A percentile compares a stretch with the other conserved stretches of the same genome.
phyloP scores from a whole-genome alignment of 139 green algal species.

The Chlamydomonas urium region DNA sequence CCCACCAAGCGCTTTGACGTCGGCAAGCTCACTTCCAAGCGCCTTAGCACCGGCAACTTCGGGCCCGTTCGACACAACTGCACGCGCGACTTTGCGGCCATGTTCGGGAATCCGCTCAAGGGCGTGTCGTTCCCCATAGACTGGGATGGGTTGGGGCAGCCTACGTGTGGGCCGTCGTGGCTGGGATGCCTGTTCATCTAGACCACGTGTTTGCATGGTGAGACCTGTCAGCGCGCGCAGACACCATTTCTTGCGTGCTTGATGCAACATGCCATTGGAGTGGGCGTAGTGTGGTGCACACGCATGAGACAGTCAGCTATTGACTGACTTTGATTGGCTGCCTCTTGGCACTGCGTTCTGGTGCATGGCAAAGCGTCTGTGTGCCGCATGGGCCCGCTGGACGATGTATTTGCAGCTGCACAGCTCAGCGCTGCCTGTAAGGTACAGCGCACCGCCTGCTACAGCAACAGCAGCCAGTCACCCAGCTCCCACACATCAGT shows the following conservation, averaged over 20 bases:
- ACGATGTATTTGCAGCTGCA: neutral
- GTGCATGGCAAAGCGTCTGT: neutral
- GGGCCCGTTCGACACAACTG: conserved; percentile 7
- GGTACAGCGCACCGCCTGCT: neutral
- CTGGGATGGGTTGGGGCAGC: conserved; percentile 1
- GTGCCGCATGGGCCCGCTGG: no score
- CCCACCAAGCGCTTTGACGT: conserved; percentile 30
- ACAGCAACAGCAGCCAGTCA: neutral
- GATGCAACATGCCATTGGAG: no score
- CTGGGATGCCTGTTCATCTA: conserved; percentile 28
- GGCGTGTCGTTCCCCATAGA: conserved; percentile 12
- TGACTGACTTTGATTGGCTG: no score
- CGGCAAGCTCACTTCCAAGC: conserved; percentile 18
- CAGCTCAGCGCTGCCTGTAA: neutral
- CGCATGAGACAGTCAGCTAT: no score
- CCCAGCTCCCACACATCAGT: no score
- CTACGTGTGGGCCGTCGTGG: conserved; percentile 2
- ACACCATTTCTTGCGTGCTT: no score
- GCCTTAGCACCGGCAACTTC: conserved; percentile 21
- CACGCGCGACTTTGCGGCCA: conserved; percentile 19
- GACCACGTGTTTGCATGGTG: no score
- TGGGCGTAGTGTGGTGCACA: no score
- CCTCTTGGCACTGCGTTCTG: neutral
- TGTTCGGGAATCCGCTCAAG: conserved; percentile 28
- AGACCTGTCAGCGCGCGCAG: no score